Evolutionary conservation across 2,329 filamentous ascomycete genomes (phyloP), one percentile per base, ranked within the genome.

Genomic region (Verticillium tricorpus): DNA sequence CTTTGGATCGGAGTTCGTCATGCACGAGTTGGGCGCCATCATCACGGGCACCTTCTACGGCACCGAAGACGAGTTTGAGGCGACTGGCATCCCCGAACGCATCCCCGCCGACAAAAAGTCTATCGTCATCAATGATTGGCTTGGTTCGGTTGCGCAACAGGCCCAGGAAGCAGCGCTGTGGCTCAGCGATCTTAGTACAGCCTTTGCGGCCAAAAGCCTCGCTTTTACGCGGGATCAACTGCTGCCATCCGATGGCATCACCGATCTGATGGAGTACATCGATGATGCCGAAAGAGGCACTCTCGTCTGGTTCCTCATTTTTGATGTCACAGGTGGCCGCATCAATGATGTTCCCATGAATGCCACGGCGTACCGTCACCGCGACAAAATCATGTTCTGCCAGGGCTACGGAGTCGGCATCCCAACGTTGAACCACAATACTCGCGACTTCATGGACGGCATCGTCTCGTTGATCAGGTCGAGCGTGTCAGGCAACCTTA

Each of bases 11-110:
- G 77, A 85, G 59, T 82, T 89, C 60, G 77, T 85, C 37, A 74
- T 85, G 55, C 76, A 83, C 37, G 80, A 82, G 25, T 71, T 82
- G 0, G 84, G 84, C 1, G 79, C 80, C 60, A 69, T 86, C 62
- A 82, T 89, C 65, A 83, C 82, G 0, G 86, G 83, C 2, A 86
- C 82, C 0, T 89, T 85, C 67, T 89, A 86, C 67, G 87, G 87
- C 11, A 82, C 82, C 0, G 72, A 81, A 55, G 77, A 74, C 0
- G 85, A 89, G 68, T 89, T 80, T 67, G 68, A 81, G 3, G 77
- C 77, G 2, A 77, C 79, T 0, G 82, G 82, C 0, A 85, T 87
- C 28, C 73, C 76, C 2, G 68, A 72, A 22, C 76, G 72, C 60
- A 78, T 87, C 2, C 83, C 84, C 1, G 67, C 69, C 9, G 75